Conservation (phyloP, 2,329 filamentous ascomycete genomes). For the Gnomoniopsis sp. region DNA sequence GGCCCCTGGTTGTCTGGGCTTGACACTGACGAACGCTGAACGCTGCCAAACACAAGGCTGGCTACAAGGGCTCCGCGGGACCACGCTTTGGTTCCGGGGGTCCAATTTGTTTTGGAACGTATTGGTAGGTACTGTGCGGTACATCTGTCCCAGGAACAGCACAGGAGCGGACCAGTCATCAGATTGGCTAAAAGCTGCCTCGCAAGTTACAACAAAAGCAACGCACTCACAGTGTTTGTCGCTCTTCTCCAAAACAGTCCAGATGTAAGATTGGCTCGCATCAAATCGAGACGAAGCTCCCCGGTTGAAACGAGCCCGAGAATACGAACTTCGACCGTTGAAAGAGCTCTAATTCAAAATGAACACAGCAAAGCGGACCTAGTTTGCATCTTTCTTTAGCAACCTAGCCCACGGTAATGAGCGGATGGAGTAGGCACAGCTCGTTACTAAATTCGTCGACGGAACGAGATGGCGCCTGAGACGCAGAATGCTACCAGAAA, state of each 20-base stretch:
- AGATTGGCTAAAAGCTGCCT: neutral
- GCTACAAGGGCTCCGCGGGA: neutral
- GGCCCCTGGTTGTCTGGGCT: neutral
- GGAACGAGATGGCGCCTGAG: constrained; percentile 12
- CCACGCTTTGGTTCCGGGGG: neutral
- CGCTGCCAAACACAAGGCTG: neutral
- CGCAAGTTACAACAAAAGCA: neutral
- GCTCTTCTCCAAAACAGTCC: neutral
- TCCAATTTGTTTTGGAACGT: neutral
- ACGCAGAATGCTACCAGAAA: neutral
- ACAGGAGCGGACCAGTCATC: too few species aligned
- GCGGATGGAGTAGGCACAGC: constrained; percentile 1
- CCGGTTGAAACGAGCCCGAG: constrained; percentile 8
- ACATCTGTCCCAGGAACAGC: too few species aligned
- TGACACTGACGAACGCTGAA: neutral
- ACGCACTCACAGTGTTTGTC: neutral
- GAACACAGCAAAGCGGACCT: too few species aligned
- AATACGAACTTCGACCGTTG: neutral
- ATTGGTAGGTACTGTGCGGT: too few species aligned
- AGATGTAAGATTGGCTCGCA: constrained; percentile 10
- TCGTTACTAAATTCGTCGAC: constrained; percentile 4
- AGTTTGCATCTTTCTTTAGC: too few species aligned
- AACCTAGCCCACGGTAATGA: constrained; percentile 10
- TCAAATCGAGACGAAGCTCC: constrained; percentile 17
- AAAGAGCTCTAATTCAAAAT: neutral